phyloP scores from a whole-genome alignment of 352 stramenopile species.

The Phytophthora meadii region DNA sequence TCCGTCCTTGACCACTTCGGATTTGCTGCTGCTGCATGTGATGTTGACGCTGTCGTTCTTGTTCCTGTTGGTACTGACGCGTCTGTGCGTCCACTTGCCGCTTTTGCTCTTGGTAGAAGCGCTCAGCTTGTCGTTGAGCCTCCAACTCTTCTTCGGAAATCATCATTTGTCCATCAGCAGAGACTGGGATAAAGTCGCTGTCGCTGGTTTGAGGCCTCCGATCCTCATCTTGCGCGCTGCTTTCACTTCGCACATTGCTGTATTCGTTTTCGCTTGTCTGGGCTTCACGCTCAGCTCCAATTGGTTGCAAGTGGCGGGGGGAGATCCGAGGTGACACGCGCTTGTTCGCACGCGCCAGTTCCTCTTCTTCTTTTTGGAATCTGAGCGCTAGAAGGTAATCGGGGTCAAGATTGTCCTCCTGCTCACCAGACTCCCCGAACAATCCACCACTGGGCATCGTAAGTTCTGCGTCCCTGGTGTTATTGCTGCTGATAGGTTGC shows the following conservation, averaged over 20 bases:
- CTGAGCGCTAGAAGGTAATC: conserved; percentile 80
- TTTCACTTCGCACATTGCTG: conserved; percentile 18
- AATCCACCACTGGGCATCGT: conserved; percentile 18
- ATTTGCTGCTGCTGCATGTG: conserved; percentile 42
- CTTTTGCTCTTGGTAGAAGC: conserved; percentile 81
- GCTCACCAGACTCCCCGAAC: conserved; percentile 17
- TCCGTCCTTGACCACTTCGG: conserved; percentile 24
- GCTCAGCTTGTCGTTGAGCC: conserved; percentile 69
- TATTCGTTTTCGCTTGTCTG: conserved; percentile 1
- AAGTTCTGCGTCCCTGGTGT: conserved; percentile 21
- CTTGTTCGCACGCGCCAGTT: conserved; percentile 33
- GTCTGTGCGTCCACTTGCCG: conserved; percentile 52
- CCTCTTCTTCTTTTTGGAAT: conserved; percentile 85
- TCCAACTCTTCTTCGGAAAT: conserved; percentile 72
- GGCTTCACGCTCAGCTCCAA: conserved; percentile 9
- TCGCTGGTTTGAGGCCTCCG: conserved; percentile 24
- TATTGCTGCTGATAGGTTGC: conserved; percentile 4
- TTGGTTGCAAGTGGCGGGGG: conserved; percentile 25
- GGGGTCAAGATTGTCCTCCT: conserved; percentile 41
- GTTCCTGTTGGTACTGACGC: conserved; percentile 43
- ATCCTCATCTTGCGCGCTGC: conserved; percentile 22
- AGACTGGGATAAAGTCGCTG: conserved; percentile 51
- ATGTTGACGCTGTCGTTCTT: conserved; percentile 33
- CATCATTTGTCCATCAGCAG: conserved; percentile 58
- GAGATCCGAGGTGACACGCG: conserved; percentile 21